These are phyloP conservation scores for Agaricales sp. DNA, from an alignment of 1,284 basidiomycete genomes.

Conservation along the genomic window DNA sequence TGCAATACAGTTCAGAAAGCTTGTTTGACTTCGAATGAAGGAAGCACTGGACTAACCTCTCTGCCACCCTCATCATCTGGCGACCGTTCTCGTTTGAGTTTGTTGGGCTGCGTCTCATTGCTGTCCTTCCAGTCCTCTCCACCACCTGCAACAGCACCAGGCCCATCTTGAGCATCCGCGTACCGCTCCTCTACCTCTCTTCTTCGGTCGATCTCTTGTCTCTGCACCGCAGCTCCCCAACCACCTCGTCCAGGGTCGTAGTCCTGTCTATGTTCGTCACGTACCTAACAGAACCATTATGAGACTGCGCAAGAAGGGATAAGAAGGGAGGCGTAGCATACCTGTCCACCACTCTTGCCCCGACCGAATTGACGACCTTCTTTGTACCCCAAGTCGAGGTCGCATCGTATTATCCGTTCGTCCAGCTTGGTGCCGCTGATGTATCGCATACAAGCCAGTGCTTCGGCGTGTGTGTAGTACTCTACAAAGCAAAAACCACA, in stretches of 20 bases:
- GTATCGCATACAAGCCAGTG: slow-evolving; percentile 87
- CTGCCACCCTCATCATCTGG: slow-evolving; percentile 60
- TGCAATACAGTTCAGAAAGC: slow-evolving; percentile 8
- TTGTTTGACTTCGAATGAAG: slow-evolving; percentile 16
- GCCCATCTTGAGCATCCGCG: slow-evolving; percentile 70
- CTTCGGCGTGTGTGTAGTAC: slow-evolving; percentile 94
- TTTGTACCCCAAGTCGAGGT: slow-evolving; percentile 95
- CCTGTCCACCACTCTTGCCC: slow-evolving; percentile 95
- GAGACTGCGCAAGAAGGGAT: neutral
- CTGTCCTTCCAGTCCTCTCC: slow-evolving; percentile 68
- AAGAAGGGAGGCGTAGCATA: slow-evolving; percentile 18
- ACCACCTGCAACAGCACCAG: slow-evolving; percentile 75
- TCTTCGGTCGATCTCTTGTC: slow-evolving; percentile 66
- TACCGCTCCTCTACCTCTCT: slow-evolving; percentile 87
- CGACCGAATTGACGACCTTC: slow-evolving; percentile 97
- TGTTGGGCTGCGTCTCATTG: slow-evolving; percentile 31
- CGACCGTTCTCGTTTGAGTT: slow-evolving; percentile 56
- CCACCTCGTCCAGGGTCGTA: slow-evolving; percentile 95
- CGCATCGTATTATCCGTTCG: slow-evolving; percentile 96
- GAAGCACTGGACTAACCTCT: slow-evolving; percentile 34
- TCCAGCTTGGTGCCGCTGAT: slow-evolving; percentile 98
- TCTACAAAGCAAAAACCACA: slow-evolving; percentile 99
- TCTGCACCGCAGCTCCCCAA: slow-evolving; percentile 88
- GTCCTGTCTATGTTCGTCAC: slow-evolving; percentile 96
- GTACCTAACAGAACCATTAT: slow-evolving; percentile 29